phyloP scores from a whole-genome alignment of 495 filamentous ascomycete genomes.

The Friedmanniomyces endolithicus region DNA sequence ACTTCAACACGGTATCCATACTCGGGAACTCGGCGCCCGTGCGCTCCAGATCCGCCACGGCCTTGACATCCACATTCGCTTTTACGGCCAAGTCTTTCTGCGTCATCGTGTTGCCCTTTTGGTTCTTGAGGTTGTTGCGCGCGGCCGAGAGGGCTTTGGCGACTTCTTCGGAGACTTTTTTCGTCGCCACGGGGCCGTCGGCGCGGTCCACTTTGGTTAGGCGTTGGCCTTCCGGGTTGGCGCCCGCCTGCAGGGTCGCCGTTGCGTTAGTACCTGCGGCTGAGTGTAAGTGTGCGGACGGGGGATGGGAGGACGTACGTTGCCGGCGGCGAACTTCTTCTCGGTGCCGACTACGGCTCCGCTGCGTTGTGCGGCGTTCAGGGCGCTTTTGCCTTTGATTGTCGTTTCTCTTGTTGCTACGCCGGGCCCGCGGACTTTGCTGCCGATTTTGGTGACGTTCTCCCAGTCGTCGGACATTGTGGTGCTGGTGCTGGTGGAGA shows the following conservation, averaged over 20 bases:
- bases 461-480: slow-evolving; percentile 69
- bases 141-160: slow-evolving; percentile 68
- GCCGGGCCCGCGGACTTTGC: slow-evolving; percentile 55
- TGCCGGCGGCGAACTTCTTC: slow-evolving; percentile 77
- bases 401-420: slow-evolving; percentile 64
- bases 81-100: slow-evolving; percentile 94
- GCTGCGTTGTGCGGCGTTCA: slow-evolving; percentile 74
- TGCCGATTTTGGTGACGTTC: slow-evolving; percentile 82
- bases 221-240: slow-evolving; percentile 67
- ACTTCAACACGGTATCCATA: slow-evolving; percentile 20
- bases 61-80: slow-evolving; percentile 71
- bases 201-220: slow-evolving; percentile 95
- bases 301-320: slow-evolving; percentile 47
- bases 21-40: slow-evolving; percentile 19
- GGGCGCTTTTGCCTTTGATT: slow-evolving; percentile 68
- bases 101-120: slow-evolving; percentile 64
- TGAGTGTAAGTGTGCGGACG: too few species aligned
- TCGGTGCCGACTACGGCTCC: slow-evolving; percentile 72
- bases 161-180: slow-evolving; percentile 69
- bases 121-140: slow-evolving; percentile 44
- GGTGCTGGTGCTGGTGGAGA: background rate
- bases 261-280: slow-evolving; percentile 19
- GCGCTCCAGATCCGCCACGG: slow-evolving; percentile 76
- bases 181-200: slow-evolving; percentile 95
- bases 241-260: slow-evolving; percentile 9